Conservation (phyloP, 257 asterid genomes). For the Solanum rostratum region DNA sequence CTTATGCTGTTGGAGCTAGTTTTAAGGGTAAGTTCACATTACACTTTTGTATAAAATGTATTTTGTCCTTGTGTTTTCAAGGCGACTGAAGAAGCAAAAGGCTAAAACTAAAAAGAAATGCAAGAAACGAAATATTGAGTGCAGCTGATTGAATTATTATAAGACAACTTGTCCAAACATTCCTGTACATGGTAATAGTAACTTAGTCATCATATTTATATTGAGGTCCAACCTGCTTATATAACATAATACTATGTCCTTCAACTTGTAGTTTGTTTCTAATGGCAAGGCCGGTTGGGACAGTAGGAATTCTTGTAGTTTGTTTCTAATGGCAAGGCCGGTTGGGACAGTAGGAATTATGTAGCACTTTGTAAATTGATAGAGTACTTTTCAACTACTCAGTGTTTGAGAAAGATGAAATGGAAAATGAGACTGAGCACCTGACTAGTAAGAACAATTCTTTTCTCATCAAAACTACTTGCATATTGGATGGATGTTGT, state of each 20-base stretch:
- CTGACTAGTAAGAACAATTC: not conserved
- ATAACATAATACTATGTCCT: not conserved
- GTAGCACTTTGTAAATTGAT: not conserved
- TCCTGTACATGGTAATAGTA: not conserved
- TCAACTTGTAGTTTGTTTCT: not conserved
- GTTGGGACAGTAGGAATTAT: not conserved
- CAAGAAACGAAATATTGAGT: not conserved
- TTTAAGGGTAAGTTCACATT: slow-evolving; percentile 46
- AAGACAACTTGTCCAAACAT: not conserved
- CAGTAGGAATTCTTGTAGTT: not conserved
- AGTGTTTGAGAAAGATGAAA: not conserved
- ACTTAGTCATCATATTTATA: not conserved
- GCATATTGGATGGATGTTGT: not conserved
- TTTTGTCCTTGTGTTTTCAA: not conserved
- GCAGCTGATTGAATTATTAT: not conserved
- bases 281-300: not conserved
- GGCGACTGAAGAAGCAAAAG: not conserved
- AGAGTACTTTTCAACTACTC: not conserved
- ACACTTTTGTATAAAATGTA: not conserved
- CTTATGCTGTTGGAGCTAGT: slow-evolving; percentile 95
- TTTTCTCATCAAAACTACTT: not conserved
- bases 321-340: not conserved
- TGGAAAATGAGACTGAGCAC: not conserved
- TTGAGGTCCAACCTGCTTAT: not conserved
- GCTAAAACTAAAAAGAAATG: not conserved